Conservation (phyloP, 2,329 filamentous ascomycete species). For the Thelonectria rubi region DNA sequence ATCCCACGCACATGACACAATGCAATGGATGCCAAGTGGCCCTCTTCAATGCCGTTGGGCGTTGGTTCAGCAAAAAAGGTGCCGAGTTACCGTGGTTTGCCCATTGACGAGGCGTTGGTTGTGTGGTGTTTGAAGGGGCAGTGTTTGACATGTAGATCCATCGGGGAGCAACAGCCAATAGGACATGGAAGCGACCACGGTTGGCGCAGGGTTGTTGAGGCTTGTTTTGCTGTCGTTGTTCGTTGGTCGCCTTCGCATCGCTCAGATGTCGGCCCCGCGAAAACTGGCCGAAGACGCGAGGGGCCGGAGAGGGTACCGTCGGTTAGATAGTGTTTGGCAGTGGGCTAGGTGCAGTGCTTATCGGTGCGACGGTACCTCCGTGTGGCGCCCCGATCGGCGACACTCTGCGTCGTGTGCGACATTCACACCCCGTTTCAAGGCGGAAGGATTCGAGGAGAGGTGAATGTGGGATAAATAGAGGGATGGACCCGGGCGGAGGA, state of each 20-base stretch:
- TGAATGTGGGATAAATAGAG: conserved; percentile 25
- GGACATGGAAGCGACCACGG: too few species aligned
- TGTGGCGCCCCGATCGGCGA: conserved; percentile 7
- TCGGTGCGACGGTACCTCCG: conserved; percentile 2
- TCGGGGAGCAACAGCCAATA: too few species aligned
- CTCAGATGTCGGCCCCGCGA: neutral
- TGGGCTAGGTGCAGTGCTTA: neutral
- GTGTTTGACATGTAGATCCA: too few species aligned
- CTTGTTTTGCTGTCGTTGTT: neutral
- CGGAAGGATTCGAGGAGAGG: conserved; percentile 11
- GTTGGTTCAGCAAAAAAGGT: too few species aligned
- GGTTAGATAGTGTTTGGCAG: neutral
- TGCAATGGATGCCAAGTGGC: too few species aligned
- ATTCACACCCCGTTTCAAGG: conserved; percentile 20
- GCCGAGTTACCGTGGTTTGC: too few species aligned
- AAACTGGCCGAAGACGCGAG: neutral
- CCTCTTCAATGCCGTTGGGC: too few species aligned
- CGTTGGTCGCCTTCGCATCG: neutral
- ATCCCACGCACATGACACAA: too few species aligned
- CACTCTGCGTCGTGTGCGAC: conserved; percentile 5
- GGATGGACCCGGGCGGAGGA: neutral
- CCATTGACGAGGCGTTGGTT: too few species aligned
- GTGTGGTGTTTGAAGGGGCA: too few species aligned
- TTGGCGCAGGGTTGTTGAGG: too few species aligned
- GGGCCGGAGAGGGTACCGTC: neutral